Evolutionary conservation across 495 filamentous ascomycete species (phyloP).

Genomic region (Xylaria nigripes): DNA sequence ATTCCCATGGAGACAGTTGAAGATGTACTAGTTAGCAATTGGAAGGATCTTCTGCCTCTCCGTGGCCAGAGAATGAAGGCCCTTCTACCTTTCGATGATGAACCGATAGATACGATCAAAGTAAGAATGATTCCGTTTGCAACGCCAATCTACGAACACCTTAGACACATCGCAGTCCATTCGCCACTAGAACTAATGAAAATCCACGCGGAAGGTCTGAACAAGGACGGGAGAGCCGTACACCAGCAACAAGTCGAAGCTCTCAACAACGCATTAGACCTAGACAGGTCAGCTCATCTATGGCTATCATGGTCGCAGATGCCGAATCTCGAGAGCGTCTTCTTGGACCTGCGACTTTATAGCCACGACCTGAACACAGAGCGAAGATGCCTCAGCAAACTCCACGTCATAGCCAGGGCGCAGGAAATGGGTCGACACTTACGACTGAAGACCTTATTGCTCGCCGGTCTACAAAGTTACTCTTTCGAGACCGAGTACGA

Average conservation of each 20-base stretch:
- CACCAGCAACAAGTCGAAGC: neutral
- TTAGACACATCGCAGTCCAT: conserved; percentile 19
- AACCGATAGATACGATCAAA: neutral
- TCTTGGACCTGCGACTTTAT: conserved; percentile 23
- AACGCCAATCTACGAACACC: conserved; percentile 7
- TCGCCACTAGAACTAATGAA: conserved; percentile 16
- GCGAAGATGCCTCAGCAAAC: conserved; percentile 16
- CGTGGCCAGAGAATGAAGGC: neutral
- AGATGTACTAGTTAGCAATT: neutral
- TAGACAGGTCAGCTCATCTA: conserved; percentile 17
- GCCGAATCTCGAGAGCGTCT: conserved; percentile 21
- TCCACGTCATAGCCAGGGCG: conserved; percentile 14
- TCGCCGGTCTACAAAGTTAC: conserved; percentile 25
- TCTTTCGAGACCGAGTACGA: conserved; percentile 14
- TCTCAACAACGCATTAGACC: conserved; percentile 14
- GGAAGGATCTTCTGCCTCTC: conserved; percentile 10
- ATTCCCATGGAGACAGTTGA: neutral
- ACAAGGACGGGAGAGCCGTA: neutral
- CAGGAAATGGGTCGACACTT: conserved; percentile 20
- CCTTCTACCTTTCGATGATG: conserved; percentile 23
- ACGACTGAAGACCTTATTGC: conserved; percentile 17
- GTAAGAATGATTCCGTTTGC: neutral
- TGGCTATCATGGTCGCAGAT: conserved; percentile 26
- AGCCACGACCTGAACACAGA: conserved; percentile 20
- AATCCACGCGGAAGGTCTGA: conserved; percentile 9